These are phyloP conservation scores for Salix arbutifolia DNA, from an alignment of 345 rosid genomes.

Conservation along the genomic window DNA sequence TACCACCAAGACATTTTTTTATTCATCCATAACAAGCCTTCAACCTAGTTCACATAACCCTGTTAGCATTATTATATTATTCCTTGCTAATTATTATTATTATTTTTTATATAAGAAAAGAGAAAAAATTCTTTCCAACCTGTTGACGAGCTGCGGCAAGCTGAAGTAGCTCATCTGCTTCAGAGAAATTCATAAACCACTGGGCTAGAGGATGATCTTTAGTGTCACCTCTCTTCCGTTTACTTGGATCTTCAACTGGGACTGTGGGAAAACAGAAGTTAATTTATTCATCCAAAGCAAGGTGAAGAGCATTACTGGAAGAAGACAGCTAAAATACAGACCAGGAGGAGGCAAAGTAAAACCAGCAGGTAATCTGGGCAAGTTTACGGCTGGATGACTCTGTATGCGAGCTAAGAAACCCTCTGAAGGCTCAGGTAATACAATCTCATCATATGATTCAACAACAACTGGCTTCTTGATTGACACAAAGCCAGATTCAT, in stretches of 20 bases:
- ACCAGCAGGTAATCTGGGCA: conserved; percentile 35
- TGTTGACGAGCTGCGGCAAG: conserved; percentile 37
- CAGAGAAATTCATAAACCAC: conserved; percentile 29
- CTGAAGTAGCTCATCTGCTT: conserved; percentile 34
- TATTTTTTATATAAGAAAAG: neutral
- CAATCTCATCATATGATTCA: conserved; percentile 30
- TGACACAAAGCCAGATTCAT: conserved; percentile 24
- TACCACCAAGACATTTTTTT: neutral
- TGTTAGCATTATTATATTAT: neutral
- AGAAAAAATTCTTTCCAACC: conserved; percentile 9
- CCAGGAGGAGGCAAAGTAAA: conserved; percentile 24
- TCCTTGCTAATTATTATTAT: neutral
- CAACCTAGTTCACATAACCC: neutral
- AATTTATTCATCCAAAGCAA: neutral
- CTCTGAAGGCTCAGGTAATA: conserved; percentile 33
- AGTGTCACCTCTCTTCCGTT: conserved; percentile 30
- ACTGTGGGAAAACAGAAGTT: conserved; percentile 6
- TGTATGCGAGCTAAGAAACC: conserved; percentile 29
- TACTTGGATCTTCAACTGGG: conserved; percentile 23
- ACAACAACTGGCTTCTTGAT: conserved; percentile 36
- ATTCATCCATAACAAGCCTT: neutral
- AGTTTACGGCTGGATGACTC: conserved; percentile 26
- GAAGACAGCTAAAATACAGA: neutral
- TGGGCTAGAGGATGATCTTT: conserved; percentile 28
- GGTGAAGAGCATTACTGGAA: conserved; percentile 4